Conservation (phyloP, 768 basidiomycete genomes). For the Tylopilus intermedius region DNA sequence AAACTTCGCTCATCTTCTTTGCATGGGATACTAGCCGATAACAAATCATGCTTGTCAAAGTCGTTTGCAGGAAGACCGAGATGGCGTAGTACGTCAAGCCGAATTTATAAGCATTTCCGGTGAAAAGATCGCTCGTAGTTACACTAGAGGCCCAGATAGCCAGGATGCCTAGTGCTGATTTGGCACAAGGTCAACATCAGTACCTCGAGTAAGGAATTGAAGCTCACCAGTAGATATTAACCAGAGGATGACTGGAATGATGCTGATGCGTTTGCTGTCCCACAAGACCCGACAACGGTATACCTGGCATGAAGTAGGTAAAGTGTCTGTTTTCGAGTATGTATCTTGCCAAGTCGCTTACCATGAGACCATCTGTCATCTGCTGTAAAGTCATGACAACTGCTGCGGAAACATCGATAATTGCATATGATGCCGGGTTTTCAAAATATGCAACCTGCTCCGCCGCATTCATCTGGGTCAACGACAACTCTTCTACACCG, state of each 20-base stretch:
- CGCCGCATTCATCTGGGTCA: no score
- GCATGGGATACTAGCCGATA: background rate
- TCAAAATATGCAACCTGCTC: no score
- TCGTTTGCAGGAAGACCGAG: slow-evolving; percentile 1
- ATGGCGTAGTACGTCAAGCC: slow-evolving; percentile 2
- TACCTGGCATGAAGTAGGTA: slow-evolving; percentile 12
- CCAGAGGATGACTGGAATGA: no score
- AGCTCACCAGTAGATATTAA: no score
- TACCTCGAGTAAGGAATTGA: no score
- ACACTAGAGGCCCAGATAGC: background rate
- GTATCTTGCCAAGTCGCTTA: slow-evolving; percentile 1
- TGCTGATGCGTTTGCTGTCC: slow-evolving; percentile 4
- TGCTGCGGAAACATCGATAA: slow-evolving; percentile 14
- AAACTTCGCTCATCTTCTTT: background rate
- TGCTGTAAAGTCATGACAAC: slow-evolving; percentile 26
- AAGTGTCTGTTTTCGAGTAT: background rate
- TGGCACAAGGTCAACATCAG: background rate
- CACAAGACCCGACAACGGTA: slow-evolving; percentile 35
- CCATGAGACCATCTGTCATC: slow-evolving; percentile 26
- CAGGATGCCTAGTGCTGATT: slow-evolving; percentile 4
- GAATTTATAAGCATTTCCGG: background rate
- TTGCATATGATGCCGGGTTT: slow-evolving; percentile 13
- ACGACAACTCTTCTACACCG: no score
- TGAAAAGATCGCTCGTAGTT: background rate
- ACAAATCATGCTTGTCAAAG: slow-evolving; percentile 10